Evolutionary conservation across 2,329 filamentous ascomycete genomes (phyloP).

Genomic region (Cercospora sp.): DNA sequence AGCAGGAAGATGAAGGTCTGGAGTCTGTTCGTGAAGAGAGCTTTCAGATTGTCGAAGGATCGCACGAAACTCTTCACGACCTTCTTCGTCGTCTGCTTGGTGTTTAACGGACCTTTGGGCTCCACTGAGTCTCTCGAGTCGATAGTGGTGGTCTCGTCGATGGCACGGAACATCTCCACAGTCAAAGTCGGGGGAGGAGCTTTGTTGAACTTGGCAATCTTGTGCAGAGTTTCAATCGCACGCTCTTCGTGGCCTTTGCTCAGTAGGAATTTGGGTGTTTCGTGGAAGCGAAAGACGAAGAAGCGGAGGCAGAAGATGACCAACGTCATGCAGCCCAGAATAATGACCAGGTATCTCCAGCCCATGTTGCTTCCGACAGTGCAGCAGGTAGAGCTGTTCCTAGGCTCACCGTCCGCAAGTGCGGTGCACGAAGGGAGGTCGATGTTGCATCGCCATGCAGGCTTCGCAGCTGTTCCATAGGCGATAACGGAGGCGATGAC

Average conservation of each 20-base stretch:
- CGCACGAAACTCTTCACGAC: slow-evolving; percentile 31
- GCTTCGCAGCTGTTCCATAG: slow-evolving; percentile 52
- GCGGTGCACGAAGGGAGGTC: slow-evolving; percentile 51
- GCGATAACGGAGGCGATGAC: slow-evolving; percentile 54
- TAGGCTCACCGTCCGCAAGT: slow-evolving; percentile 31
- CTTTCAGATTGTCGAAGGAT: slow-evolving; percentile 33
- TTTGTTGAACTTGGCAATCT: slow-evolving; percentile 48
- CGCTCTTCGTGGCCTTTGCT: slow-evolving; percentile 54
- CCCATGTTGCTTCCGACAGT: slow-evolving; percentile 45
- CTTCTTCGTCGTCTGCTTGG: slow-evolving; percentile 12
- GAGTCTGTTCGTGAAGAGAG: slow-evolving; percentile 47
- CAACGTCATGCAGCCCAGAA: slow-evolving; percentile 43
- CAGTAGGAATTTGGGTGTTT: slow-evolving; percentile 62
- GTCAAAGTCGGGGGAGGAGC: slow-evolving; percentile 39
- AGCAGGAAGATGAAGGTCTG: slow-evolving; percentile 51
- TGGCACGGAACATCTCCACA: slow-evolving; percentile 34
- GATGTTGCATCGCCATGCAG: slow-evolving; percentile 52
- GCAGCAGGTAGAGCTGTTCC: slow-evolving; percentile 37
- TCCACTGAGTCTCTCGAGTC: slow-evolving; percentile 25
- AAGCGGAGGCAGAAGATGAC: slow-evolving; percentile 55
- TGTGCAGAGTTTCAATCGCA: slow-evolving; percentile 49
- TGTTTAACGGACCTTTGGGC: background rate
- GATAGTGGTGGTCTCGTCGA: slow-evolving; percentile 10
- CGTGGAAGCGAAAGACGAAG: slow-evolving; percentile 57
- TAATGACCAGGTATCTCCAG: slow-evolving; percentile 48